Evolutionary conservation across 495 filamentous ascomycete genomes (phyloP).

Genomic region (Xylaria grammica): DNA sequence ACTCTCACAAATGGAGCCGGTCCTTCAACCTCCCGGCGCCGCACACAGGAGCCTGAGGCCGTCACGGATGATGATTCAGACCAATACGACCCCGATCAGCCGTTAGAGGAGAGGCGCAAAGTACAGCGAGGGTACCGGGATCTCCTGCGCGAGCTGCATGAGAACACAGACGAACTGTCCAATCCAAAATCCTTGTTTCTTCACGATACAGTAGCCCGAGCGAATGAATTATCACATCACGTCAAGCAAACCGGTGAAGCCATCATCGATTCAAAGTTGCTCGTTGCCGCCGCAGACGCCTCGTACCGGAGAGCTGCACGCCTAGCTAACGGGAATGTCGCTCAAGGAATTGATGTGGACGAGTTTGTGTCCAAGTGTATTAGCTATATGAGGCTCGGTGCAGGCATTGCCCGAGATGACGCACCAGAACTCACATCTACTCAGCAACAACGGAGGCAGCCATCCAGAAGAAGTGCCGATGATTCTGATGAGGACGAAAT

Average conservation of each 20-base stretch:
- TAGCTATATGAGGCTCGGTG: constrained; percentile 76
- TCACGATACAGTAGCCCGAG: constrained; percentile 62
- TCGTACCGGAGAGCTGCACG: constrained; percentile 74
- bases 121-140: constrained; percentile 72
- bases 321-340: constrained; percentile 69
- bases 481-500: constrained; percentile 58
- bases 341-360: constrained; percentile 82
- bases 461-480: constrained; percentile 31
- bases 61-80: constrained; percentile 50
- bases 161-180: constrained; percentile 71
- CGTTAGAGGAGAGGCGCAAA: constrained; percentile 73
- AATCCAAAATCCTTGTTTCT: constrained; percentile 66
- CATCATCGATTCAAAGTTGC: constrained; percentile 81
- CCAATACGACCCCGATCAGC: constrained; percentile 87
- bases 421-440: constrained; percentile 51
- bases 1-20: constrained; percentile 51
- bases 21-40: constrained; percentile 41
- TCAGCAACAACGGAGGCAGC: constrained; percentile 47
- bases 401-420: constrained; percentile 47
- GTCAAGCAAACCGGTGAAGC: constrained; percentile 95
- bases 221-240: constrained; percentile 65
- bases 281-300: constrained; percentile 79
- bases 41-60: constrained; percentile 42
- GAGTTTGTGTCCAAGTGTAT: constrained; percentile 94
- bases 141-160: constrained; percentile 69